A percentile compares a stretch with the other conserved stretches of the same genome.
These are phyloP conservation scores for Thraustochytrium sp. DNA, from an alignment of 352 stramenopile genomes.

Conservation along the genomic window DNA sequence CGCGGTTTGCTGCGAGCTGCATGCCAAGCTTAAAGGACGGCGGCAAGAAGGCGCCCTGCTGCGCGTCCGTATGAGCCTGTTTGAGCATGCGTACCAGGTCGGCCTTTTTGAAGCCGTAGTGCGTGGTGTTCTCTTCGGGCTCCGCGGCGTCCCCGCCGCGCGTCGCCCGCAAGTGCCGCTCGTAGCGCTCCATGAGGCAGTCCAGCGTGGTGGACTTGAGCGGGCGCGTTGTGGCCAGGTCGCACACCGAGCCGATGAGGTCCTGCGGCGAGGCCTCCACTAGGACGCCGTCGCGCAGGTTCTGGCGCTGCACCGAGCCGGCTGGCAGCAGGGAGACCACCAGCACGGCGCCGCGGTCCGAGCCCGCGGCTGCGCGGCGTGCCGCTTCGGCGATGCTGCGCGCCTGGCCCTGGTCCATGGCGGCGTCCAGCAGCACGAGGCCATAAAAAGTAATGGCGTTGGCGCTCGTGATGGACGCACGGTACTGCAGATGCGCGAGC, in stretches of 20 bases:
- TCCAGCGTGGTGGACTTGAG: slow-evolving; percentile 31
- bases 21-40: slow-evolving; percentile 6
- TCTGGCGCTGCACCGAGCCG: neutral
- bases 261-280: neutral
- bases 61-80: neutral
- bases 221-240: neutral
- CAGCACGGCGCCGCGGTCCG: neutral
- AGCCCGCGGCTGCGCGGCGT: neutral
- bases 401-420: neutral
- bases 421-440: neutral
- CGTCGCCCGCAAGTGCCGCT: neutral
- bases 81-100: neutral
- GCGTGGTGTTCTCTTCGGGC: slow-evolving; percentile 20
- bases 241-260: neutral
- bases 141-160: slow-evolving; percentile 1
- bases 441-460: slow-evolving; percentile 30
- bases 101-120: slow-evolving; percentile 30
- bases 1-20: slow-evolving; percentile 2
- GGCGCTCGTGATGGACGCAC: neutral
- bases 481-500: neutral
- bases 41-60: neutral
- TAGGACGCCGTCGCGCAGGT: neutral
- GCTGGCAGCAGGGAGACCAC: neutral
- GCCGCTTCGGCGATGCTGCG: neutral
- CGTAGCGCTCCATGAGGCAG: neutral